Evolutionary conservation across 2,329 filamentous ascomycete species (phyloP), one percentile per base, ranked within the genome.

Genomic region (Cladosporium sp.): DNA sequence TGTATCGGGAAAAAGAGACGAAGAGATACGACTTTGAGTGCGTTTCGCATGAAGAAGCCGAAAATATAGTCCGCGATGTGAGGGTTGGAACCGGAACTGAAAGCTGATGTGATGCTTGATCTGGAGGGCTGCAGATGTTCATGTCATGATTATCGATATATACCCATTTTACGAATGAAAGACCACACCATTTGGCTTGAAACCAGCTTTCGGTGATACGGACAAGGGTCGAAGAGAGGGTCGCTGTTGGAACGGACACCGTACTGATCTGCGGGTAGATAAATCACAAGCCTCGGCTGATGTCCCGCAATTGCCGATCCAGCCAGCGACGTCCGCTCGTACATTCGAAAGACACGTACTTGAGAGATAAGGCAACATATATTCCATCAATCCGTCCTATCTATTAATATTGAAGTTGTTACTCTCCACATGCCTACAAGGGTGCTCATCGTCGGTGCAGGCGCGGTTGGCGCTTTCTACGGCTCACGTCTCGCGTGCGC

Each of bases 21-120:
- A 92, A 92, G 72, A 73, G 87, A 55, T 93, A 93, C 69, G 88
- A 93, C 59, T 93, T 93, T 66, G 88, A 92, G 70, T 83, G 87
- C n/a, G 81, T 79, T 59, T 85, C 76, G 58, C 75, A 78, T 9
- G 81, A 83, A 31, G 87, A 91, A 69, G 87, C 88, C 41, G 75
- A 80, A n/a, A 86, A 89, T 65, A 89, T 93, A 66, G 87, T 92
- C 28, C 77, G 74, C 53, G 87, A 90, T 72, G 81, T 93, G 56
- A 87, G 87, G 70, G 88, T 83, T 69, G 86, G 86, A 32, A 50
- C 48, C 16, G 48, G 43, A 13, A 33, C n/a, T 50, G 40, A 43
- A 22, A 14, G 16, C 4, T 16, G 13, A 22, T 43, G n/a, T 42
- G 28, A 13, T n/a, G n/a, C 10, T n/a, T 38, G 11, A 14, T 14